Percentiles rank a stretch among this genome's conserved stretches.
Evolutionary conservation across 805 yeast species (phyloP).

Genomic region (Tetrapisispora nanseiensis): DNA sequence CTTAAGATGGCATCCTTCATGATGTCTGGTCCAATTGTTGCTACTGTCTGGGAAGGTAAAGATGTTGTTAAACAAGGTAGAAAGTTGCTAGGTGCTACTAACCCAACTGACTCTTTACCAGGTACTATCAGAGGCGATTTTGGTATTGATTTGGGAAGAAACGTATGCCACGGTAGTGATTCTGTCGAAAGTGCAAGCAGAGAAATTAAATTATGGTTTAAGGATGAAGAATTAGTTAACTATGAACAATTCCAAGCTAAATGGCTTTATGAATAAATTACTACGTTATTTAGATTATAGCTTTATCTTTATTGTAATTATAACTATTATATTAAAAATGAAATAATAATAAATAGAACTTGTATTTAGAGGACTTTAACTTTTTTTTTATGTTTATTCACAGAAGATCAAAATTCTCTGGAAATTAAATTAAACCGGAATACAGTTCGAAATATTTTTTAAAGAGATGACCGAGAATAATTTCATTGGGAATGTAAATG

Average conservation of each 20-base stretch:
- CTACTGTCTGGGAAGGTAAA: constrained; percentile 99
- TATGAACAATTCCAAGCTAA: constrained; percentile 78
- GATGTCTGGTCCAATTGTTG: constrained; percentile 97
- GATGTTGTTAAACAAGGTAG: constrained; percentile 99
- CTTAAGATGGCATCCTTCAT: constrained; percentile 92
- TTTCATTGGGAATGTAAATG: too few relatives aligned
- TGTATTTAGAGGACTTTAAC: too few relatives aligned
- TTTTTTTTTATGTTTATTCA: too few relatives aligned
- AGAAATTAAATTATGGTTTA: constrained; percentile 97
- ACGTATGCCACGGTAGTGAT: constrained; percentile 98
- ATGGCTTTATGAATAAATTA: constrained; percentile 85
- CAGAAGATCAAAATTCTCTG: too few relatives aligned
- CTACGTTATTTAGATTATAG: background rate
- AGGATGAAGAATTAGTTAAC: constrained; percentile 87
- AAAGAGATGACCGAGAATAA: too few relatives aligned
- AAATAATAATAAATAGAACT: too few relatives aligned
- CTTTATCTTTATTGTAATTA: background rate
- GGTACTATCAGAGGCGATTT: constrained; percentile 99
- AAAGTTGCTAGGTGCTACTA: constrained; percentile 95
- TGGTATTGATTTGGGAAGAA: constrained; percentile 98
- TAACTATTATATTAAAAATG: too few relatives aligned
- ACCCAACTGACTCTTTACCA: constrained; percentile 94
- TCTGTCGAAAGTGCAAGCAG: constrained; percentile 94
- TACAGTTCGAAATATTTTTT: too few relatives aligned
- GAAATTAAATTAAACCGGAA: too few relatives aligned